Evolutionary conservation across 2,329 filamentous ascomycete species (phyloP), one percentile per base, ranked within the genome.

Genomic region (Paraphaeosphaeria sporulosa): DNA sequence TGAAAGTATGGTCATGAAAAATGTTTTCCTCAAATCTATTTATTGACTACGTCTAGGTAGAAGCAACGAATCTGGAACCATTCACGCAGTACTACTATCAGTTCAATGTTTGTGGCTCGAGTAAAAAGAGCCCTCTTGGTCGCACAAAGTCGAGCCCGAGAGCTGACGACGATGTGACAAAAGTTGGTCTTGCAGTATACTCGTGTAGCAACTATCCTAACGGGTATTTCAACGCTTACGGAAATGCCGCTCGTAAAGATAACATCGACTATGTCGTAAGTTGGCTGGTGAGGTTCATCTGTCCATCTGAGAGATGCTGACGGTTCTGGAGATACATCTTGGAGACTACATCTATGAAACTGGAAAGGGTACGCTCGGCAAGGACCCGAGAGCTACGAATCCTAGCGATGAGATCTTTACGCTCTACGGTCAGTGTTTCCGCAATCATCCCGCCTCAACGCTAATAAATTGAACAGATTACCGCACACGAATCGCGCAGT

Each of bases 1-100:
- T 91, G 62, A 91, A 92, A 81, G 86, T 86, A 68, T 53, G 60
- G 40, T 12, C 47, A 21, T 19, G 40, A 38, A 27, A 19, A 27
- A 40, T 6, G 13, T 47, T 17, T 21, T n/a, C 32, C 17, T 38
- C 46, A 21, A n/a, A 25, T 25, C 49, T 21, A 53, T 21, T 36
- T 51, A 43, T 59, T 71, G 44, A 71, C 58, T 68, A 40, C 12
- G 10, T 23, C 17, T 52, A 88, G 84, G 84, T 90, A 19, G 89
- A 92, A 72, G 89, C 89, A 1, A 82, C 75, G 40, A 82, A 83
- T 12, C 74, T 92, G 21, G 76, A 84, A 54, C 83, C 89, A 0
- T 89, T 87, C 67, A 91, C 88, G 0, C 81, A 79, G 4, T 91
- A 91, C 74, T 88, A 84, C 68, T 91, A 91, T 67, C 88, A 89